Evolutionary conservation across 1,139 yeast species (phyloP).

Genomic region (Taphrina wiesneri): DNA sequence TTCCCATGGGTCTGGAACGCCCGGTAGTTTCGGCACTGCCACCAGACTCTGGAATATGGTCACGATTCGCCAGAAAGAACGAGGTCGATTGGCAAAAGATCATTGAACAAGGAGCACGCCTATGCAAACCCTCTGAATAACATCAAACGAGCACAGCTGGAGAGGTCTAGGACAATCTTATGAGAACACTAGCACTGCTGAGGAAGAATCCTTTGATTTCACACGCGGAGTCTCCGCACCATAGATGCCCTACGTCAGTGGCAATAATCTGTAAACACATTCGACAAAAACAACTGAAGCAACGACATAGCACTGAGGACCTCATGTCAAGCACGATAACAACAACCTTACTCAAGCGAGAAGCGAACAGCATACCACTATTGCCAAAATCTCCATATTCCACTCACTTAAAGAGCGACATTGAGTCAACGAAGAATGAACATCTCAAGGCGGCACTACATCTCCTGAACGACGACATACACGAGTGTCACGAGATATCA

Average conservation of each 20-base stretch:
- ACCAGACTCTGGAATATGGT: slow-evolving; percentile 16
- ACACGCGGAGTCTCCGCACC: background rate
- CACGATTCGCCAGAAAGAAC: background rate
- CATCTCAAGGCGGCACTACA: slow-evolving; percentile 4
- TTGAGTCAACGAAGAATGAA: background rate
- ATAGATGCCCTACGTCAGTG: background rate
- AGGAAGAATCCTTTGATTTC: no score
- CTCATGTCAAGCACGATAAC: background rate
- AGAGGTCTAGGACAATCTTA: no score
- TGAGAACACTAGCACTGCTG: no score
- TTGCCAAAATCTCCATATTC: background rate
- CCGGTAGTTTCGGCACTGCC: slow-evolving; percentile 5
- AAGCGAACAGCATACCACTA: background rate
- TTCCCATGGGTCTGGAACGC: slow-evolving; percentile 12
- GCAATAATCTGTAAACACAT: background rate
- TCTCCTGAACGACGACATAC: slow-evolving; percentile 22
- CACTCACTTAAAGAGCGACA: background rate
- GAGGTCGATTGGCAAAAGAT: slow-evolving; percentile 6
- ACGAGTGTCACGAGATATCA: slow-evolving; percentile 10
- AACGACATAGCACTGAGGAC: background rate
- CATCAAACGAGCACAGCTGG: background rate
- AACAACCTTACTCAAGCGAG: background rate
- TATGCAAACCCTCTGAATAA: background rate
- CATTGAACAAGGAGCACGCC: background rate
- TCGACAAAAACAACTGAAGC: no score